Conservation (phyloP, 1,284 basidiomycete species). For the Xanthoconium separans region DNA sequence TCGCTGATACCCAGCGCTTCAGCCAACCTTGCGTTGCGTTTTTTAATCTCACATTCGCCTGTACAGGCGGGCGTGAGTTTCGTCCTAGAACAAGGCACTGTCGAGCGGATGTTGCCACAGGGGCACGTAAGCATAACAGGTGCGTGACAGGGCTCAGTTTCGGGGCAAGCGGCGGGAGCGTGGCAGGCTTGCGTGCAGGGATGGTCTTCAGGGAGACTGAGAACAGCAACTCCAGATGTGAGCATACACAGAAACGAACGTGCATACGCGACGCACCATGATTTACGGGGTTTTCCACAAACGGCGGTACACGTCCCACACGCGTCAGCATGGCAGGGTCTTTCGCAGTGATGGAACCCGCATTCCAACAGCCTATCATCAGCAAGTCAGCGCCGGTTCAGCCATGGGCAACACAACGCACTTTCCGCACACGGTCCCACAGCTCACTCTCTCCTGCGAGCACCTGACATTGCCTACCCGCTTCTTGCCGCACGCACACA, state of each 20-base stretch:
- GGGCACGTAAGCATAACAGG: slow-evolving; percentile 69
- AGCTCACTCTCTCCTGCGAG: slow-evolving; percentile 79
- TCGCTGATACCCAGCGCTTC: slow-evolving; percentile 82
- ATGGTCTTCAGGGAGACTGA: slow-evolving; percentile 59
- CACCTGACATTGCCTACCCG: slow-evolving; percentile 69
- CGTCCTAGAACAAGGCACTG: slow-evolving; percentile 61
- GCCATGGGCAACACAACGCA: slow-evolving; percentile 21
- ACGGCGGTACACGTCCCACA: slow-evolving; percentile 75
- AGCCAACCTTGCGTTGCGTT: slow-evolving; percentile 83
- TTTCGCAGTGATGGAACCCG: slow-evolving; percentile 84
- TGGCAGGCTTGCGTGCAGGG: slow-evolving; percentile 80
- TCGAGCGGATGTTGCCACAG: slow-evolving; percentile 77
- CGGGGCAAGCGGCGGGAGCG: slow-evolving; percentile 80
- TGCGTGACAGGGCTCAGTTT: slow-evolving; percentile 72
- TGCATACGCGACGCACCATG: slow-evolving; percentile 55
- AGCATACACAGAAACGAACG: background rate
- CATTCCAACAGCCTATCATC: slow-evolving; percentile 62
- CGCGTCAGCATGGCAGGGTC: slow-evolving; percentile 73
- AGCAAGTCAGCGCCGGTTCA: slow-evolving; percentile 1
- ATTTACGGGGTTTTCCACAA: slow-evolving; percentile 81
- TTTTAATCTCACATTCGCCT: slow-evolving; percentile 77
- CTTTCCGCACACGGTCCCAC: slow-evolving; percentile 80
- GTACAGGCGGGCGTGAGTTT: slow-evolving; percentile 66
- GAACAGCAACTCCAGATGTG: background rate
- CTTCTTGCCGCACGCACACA: slow-evolving; percentile 88